Evolutionary conservation across 345 rosid species (phyloP).

Genomic region (Clarkia xantiana): DNA sequence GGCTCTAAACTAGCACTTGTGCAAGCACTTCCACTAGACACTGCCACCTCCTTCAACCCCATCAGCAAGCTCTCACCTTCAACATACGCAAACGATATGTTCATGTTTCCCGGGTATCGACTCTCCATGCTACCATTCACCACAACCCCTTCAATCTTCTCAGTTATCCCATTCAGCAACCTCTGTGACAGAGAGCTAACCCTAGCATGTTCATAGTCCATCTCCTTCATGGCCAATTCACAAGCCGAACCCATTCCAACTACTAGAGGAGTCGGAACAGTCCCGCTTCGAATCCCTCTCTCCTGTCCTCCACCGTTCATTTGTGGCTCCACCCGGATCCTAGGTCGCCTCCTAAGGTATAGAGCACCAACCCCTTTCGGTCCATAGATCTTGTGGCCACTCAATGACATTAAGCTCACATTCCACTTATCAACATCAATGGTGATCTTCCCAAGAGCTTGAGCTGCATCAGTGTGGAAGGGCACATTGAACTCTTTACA

Average conservation of each 20-base stretch:
- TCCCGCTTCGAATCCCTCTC: slow-evolving; percentile 93
- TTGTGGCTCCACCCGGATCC: slow-evolving; percentile 75
- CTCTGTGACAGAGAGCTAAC: slow-evolving; percentile 50
- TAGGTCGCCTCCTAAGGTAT: slow-evolving; percentile 69
- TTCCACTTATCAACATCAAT: slow-evolving; percentile 84
- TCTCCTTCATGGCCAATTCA: slow-evolving; percentile 74
- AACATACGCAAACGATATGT: slow-evolving; percentile 81
- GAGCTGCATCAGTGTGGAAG: slow-evolving; percentile 90
- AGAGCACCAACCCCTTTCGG: slow-evolving; percentile 94
- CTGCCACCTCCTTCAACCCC: slow-evolving; percentile 97
- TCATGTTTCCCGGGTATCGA: slow-evolving; percentile 73
- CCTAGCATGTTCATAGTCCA: slow-evolving; percentile 74
- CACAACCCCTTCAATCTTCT: slow-evolving; percentile 69
- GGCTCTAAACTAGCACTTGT: slow-evolving; percentile 99
- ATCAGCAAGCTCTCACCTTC: slow-evolving; percentile 96
- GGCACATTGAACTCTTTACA: slow-evolving; percentile 71
- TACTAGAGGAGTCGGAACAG: slow-evolving; percentile 67
- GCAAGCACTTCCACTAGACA: slow-evolving; percentile 98
- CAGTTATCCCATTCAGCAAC: slow-evolving; percentile 51
- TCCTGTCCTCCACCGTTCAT: slow-evolving; percentile 99
- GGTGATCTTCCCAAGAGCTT: slow-evolving; percentile 89
- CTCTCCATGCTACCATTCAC: slow-evolving; percentile 79
- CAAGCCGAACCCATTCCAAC: slow-evolving; percentile 92
- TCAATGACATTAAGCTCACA: slow-evolving; percentile 81
- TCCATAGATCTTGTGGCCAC: slow-evolving; percentile 85